A percentile compares a stretch with the other conserved stretches of the same genome.
Evolutionary conservation across 345 rosid species (phyloP).

Genomic region (Eucalyptus tenuipes): DNA sequence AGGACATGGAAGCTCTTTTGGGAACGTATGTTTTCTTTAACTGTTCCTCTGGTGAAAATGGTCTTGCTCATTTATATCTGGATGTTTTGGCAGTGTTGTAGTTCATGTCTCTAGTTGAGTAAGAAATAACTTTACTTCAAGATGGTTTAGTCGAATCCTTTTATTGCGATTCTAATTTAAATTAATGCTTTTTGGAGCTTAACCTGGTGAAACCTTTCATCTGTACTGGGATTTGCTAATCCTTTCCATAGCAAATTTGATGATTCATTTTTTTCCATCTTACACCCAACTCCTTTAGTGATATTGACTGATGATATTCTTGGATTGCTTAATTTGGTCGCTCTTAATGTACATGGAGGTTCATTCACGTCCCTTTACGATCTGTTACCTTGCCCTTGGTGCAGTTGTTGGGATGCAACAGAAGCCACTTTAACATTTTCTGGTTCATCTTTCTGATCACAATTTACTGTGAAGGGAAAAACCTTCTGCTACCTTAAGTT

Average conservation of each 20-base stretch:
- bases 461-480: background rate
- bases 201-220: background rate
- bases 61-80: background rate
- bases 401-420: background rate
- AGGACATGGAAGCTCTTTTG: conserved; percentile 96
- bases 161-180: background rate
- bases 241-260: background rate
- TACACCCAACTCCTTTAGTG: background rate
- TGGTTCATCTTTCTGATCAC: background rate
- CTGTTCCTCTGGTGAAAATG: background rate
- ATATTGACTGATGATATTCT: background rate
- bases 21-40: conserved; percentile 59
- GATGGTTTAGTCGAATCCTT: background rate
- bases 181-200: background rate
- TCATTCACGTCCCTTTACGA: background rate
- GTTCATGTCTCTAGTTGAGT: background rate
- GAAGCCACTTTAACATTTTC: background rate
- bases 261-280: background rate
- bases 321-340: background rate
- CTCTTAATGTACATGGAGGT: background rate
- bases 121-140: background rate
- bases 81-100: background rate
- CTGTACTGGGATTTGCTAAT: background rate
- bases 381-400: background rate
- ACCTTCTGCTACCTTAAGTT: background rate